phyloP scores from a whole-genome alignment of 2,329 filamentous ascomycete genomes.

The Diaporthe caulivora region DNA sequence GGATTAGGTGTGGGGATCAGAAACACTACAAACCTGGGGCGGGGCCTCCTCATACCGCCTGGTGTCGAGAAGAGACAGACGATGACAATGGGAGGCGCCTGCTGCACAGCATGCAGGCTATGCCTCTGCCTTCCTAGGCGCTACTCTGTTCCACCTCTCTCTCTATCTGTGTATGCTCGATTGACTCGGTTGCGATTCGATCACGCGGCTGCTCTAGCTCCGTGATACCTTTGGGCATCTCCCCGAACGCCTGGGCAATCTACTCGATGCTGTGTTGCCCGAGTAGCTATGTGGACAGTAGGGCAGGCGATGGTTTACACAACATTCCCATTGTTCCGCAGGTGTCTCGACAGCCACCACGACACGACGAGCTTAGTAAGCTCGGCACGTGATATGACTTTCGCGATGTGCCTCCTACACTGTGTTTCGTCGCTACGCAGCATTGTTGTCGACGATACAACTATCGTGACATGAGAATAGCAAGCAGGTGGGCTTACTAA shows the following conservation, averaged over 20 bases:
- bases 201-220: conserved; percentile 32
- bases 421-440: background rate
- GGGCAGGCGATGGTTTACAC: conserved; percentile 19
- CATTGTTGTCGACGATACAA: no score
- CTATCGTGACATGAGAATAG: background rate
- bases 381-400: conserved; percentile 8
- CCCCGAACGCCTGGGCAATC: conserved; percentile 16
- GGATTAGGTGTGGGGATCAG: background rate
- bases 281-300: background rate
- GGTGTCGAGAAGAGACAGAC: background rate
- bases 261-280: conserved; percentile 31
- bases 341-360: background rate
- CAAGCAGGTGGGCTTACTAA: background rate
- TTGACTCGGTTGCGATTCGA: conserved; percentile 21
- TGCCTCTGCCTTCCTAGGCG: background rate
- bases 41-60: background rate
- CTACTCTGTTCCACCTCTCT: background rate
- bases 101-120: background rate
- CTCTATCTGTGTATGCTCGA: background rate
- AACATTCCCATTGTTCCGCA: conserved; percentile 9
- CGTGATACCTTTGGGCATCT: conserved; percentile 28
- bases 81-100: background rate
- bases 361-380: conserved; percentile 18
- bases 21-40: background rate
- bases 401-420: conserved; percentile 1